These are phyloP conservation scores for Aurinia saxatilis DNA, from an alignment of 345 rosid species.

Conservation along the genomic window DNA sequence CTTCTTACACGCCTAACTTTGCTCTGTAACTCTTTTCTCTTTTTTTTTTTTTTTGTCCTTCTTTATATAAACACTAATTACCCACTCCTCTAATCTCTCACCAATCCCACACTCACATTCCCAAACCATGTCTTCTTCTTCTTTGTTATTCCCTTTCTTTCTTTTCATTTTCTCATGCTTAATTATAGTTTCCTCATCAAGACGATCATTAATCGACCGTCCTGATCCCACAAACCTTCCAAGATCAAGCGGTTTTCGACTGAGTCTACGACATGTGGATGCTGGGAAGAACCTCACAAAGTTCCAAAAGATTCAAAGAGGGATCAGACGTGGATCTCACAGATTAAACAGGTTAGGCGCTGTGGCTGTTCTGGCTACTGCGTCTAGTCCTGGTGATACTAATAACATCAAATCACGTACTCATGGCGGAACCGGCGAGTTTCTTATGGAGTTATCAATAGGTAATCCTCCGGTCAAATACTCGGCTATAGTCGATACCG, in stretches of 20 bases:
- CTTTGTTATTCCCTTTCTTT: conserved; percentile 6
- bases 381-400: conserved; percentile 22
- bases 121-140: conserved; percentile 16
- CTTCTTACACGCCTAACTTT: conserved; percentile 29
- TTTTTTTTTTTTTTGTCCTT: conserved; percentile 1
- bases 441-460: conserved; percentile 56
- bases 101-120: not conserved
- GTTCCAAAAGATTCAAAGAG: conserved; percentile 58
- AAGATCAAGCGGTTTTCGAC: conserved; percentile 38
- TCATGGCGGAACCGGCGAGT: conserved; percentile 73
- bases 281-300: conserved; percentile 71
- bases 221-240: conserved; percentile 2
- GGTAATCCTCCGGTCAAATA: conserved; percentile 58
- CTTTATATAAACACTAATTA: conserved; percentile 22
- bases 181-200: conserved; percentile 11
- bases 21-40: conserved; percentile 3
- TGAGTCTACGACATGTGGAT: conserved; percentile 55
- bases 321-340: conserved; percentile 52
- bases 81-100: conserved; percentile 11
- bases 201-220: conserved; percentile 23
- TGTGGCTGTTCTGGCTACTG: conserved; percentile 42
- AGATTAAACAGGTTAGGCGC: conserved; percentile 53
- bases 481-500: conserved; percentile 78
- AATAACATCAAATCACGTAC: conserved; percentile 38
- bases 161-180: conserved; percentile 17